These are phyloP conservation scores for Lactifluus pinguis DNA, from an alignment of 768 basidiomycete species.

Conservation along the genomic window DNA sequence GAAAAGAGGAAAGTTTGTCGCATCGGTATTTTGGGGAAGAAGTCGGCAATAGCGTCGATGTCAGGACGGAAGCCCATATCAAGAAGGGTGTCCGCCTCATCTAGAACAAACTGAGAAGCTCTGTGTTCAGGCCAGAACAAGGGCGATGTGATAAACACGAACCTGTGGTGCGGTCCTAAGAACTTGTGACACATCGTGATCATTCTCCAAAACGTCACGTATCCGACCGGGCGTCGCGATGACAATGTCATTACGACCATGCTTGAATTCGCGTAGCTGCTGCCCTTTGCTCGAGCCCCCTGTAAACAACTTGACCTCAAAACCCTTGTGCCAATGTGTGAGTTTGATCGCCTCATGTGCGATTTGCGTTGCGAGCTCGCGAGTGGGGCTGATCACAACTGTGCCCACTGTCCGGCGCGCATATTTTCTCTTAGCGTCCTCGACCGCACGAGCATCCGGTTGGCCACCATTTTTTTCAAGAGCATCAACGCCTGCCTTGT, in stretches of 20 bases:
- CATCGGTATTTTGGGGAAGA: conserved; percentile 49
- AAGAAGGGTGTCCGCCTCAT: conserved; percentile 86
- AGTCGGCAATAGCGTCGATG: conserved; percentile 58
- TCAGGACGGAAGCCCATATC: conserved; percentile 91
- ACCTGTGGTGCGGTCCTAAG: conserved; percentile 53
- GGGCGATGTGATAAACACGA: conserved; percentile 22
- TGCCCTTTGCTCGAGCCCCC: conserved; percentile 60
- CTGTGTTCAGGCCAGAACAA: conserved; percentile 6
- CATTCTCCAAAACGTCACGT: conserved; percentile 57
- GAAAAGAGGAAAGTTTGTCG: conserved; percentile 93
- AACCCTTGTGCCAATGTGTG: conserved; percentile 47
- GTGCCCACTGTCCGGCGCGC: conserved; percentile 50
- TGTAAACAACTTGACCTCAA: conserved; percentile 65
- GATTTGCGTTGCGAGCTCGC: conserved; percentile 86
- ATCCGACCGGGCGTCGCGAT: conserved; percentile 89
- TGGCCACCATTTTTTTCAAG: conserved; percentile 35
- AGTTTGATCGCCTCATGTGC: conserved; percentile 72
- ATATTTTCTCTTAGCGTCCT: conserved; percentile 29
- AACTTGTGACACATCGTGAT: conserved; percentile 44
- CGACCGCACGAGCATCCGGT: conserved; percentile 26
- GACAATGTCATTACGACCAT: conserved; percentile 65
- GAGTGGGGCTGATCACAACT: conserved; percentile 81
- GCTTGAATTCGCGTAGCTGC: conserved; percentile 63
- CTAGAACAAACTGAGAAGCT: conserved; percentile 62
- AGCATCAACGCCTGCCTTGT: conserved; percentile 34